Conservation (phyloP, 2,329 filamentous ascomycete species). For the Thielaviopsis cerberus region DNA sequence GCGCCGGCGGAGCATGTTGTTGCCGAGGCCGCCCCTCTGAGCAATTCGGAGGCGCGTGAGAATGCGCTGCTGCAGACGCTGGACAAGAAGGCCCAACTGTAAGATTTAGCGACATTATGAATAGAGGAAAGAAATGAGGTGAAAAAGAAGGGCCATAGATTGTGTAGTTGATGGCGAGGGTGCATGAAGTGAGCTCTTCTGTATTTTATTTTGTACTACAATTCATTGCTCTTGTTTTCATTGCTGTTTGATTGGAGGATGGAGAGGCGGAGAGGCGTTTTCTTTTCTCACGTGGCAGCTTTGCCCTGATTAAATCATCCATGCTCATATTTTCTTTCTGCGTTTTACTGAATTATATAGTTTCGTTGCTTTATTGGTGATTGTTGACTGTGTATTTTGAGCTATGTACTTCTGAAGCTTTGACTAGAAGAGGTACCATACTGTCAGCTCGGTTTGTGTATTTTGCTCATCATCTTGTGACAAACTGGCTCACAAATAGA, state of each 20-base stretch:
- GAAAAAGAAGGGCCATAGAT: conserved; percentile 1
- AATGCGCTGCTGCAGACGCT: conserved; percentile 25
- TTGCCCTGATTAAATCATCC: not conserved
- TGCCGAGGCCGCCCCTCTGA: conserved; percentile 9
- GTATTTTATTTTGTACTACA: not conserved
- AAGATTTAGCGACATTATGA: conserved; percentile 6
- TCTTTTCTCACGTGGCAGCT: not conserved
- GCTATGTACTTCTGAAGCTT: not conserved
- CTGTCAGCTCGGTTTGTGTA: no score
- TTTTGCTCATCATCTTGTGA: not conserved
- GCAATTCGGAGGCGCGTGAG: conserved; percentile 17
- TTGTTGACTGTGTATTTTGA: not conserved
- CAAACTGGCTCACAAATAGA: not conserved
- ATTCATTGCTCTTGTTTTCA: not conserved
- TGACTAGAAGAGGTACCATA: no score
- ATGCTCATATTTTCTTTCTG: not conserved
- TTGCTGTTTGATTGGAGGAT: not conserved
- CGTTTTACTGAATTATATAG: not conserved
- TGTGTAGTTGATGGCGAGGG: conserved; percentile 16
- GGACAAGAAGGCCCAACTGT: conserved; percentile 17
- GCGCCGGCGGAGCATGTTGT: conserved; percentile 13
- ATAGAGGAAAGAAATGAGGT: not conserved
- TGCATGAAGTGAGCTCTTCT: not conserved
- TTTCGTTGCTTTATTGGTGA: not conserved
- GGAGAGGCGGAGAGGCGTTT: not conserved